These are phyloP conservation scores for Starmerella asiatica DNA, from an alignment of 805 yeast species.

Conservation along the genomic window DNA sequence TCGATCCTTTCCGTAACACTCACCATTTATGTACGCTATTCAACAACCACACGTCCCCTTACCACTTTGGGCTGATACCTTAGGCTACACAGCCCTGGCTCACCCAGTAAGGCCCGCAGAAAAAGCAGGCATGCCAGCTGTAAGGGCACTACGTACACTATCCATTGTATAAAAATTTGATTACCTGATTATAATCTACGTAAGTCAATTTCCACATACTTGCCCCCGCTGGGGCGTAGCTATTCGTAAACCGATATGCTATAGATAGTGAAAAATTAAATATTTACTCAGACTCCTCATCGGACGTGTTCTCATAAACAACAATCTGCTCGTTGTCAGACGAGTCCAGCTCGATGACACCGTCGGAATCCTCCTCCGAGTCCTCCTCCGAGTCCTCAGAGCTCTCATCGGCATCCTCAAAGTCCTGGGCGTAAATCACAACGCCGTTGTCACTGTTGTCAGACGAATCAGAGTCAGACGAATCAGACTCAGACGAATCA, in stretches of 20 bases:
- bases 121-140: no score
- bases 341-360: conserved; percentile 16
- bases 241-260: not conserved
- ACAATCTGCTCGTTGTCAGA: conserved; percentile 17
- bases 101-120: no score
- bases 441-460: conserved; percentile 3
- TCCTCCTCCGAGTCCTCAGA: conserved; percentile 11
- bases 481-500: conserved; percentile 7
- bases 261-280: not conserved
- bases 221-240: no score
- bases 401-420: conserved; percentile 12
- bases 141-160: no score
- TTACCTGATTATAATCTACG: no score
- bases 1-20: conserved; percentile 52
- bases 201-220: no score
- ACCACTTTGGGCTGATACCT: not conserved
- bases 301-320: conserved; percentile 5
- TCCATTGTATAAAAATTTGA: no score
- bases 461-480: conserved; percentile 5
- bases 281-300: conserved; percentile 1
- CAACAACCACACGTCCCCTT: not conserved
- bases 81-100: no score
- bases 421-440: conserved; percentile 11
- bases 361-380: conserved; percentile 17
- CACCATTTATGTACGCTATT: conserved; percentile 17